Evolutionary conservation across 176 grass and related monocot genomes (phyloP).

Genomic region (bread wheat (Triticum aestivum)): IWGSC_CS_RefSeq_v2.1 NC_057812.1:501165782-501166281

Average conservation of each 20-base stretch:
- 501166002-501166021: constrained; percentile 43
- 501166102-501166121: not conserved
- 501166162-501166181: not conserved
- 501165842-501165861: constrained; percentile 32
- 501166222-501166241: not conserved
- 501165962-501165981: constrained; percentile 49
- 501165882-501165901: constrained; percentile 44
- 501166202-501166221: not conserved
- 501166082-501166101: constrained; percentile 34
- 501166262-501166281: not conserved
- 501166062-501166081: constrained; percentile 45
- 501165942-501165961: constrained; percentile 38
- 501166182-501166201: not conserved
- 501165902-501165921: constrained; percentile 12
- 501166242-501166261: not conserved
- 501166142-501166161: not conserved
- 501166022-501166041: constrained; percentile 64
- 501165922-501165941: constrained; percentile 30
- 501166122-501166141: not conserved
- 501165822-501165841: constrained; percentile 36
- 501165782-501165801: not conserved
- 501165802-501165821: not conserved
- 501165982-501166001: constrained; percentile 46
- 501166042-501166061: constrained; percentile 59
- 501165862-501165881: constrained; percentile 56